A percentile compares a stretch with the other conserved stretches of the same genome.
Conservation (phyloP, 768 basidiomycete species). For the Gymnopilus junonius region DNA sequence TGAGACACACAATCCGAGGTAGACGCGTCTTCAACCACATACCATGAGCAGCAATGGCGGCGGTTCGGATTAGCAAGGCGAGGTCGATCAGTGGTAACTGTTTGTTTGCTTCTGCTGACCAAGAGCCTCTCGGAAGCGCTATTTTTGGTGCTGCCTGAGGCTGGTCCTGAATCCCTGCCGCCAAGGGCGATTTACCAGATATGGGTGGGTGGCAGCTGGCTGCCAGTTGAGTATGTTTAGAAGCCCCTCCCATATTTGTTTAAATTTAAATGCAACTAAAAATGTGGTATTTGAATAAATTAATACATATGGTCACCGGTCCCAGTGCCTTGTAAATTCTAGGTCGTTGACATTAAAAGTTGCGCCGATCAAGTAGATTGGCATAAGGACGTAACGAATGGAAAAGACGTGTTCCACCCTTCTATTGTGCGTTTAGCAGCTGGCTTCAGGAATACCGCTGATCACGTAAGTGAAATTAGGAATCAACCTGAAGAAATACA, state of each 20-base stretch:
- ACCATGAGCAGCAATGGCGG: slow-evolving; percentile 19
- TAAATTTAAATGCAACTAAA: no score
- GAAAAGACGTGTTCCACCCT: background rate
- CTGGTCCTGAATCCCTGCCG: background rate
- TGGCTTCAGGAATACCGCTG: background rate
- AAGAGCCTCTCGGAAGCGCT: background rate
- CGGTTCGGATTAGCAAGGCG: background rate
- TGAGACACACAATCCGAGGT: slow-evolving; percentile 1
- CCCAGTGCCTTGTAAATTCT: background rate
- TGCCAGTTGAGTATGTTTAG: no score
- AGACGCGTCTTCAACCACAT: slow-evolving; percentile 2
- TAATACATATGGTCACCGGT: background rate
- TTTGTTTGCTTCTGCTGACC: slow-evolving; percentile 14
- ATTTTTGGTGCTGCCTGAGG: background rate
- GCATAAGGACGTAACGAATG: background rate
- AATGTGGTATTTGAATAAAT: background rate
- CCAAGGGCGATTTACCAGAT: no score
- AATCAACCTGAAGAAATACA: background rate
- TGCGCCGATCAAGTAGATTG: background rate
- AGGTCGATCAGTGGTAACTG: background rate
- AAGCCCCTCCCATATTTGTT: no score
- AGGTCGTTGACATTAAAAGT: background rate
- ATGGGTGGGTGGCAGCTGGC: no score
- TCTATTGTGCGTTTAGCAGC: background rate
- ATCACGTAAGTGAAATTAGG: background rate